These are phyloP conservation scores for Coemansia pectinata DNA, from an alignment of 192 early-diverging fungal species.

Conservation along the genomic window DNA sequence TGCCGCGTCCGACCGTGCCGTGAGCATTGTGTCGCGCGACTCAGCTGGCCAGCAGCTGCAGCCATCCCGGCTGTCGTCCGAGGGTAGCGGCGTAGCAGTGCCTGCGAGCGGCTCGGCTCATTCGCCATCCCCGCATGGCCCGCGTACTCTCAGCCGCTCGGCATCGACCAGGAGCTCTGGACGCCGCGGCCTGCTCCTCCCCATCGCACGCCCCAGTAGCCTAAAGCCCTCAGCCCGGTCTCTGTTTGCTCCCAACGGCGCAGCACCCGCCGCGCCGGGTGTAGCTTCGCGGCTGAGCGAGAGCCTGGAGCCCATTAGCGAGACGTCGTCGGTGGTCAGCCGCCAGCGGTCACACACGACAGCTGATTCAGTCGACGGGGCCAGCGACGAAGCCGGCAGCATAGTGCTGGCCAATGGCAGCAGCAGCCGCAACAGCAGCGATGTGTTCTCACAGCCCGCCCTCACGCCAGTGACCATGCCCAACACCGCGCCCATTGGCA, in stretches of 20 bases:
- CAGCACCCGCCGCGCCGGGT: not conserved
- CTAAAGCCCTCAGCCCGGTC: conserved; percentile 43
- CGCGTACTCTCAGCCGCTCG: not conserved
- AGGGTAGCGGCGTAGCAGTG: conserved; percentile 10
- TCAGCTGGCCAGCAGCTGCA: not conserved
- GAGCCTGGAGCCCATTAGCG: conserved; percentile 52
- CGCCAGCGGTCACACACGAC: conserved; percentile 46
- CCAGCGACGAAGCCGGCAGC: conserved; percentile 1
- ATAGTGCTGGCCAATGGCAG: not conserved
- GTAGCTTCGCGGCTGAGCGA: conserved; percentile 42
- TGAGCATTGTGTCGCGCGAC: conserved; percentile 14
- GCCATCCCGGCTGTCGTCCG: conserved; percentile 27
- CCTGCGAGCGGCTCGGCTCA: conserved; percentile 5
- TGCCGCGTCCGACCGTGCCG: conserved; percentile 10
- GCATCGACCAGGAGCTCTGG: conserved; percentile 11
- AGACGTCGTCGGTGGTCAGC: conserved; percentile 33
- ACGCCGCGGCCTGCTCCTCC: conserved; percentile 47
- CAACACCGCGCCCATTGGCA: conserved; percentile 21
- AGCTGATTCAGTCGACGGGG: conserved; percentile 25
- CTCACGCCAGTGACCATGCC: conserved; percentile 1
- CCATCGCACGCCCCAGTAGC: conserved; percentile 36
- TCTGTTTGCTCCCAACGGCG: conserved; percentile 20
- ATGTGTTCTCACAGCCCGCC: conserved; percentile 8
- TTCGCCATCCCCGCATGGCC: not conserved
- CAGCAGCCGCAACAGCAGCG: conserved; percentile 26